These are phyloP conservation scores for Coniochaeta sp. DNA, from an alignment of 2,329 filamentous ascomycete genomes.

Conservation along the genomic window DNA sequence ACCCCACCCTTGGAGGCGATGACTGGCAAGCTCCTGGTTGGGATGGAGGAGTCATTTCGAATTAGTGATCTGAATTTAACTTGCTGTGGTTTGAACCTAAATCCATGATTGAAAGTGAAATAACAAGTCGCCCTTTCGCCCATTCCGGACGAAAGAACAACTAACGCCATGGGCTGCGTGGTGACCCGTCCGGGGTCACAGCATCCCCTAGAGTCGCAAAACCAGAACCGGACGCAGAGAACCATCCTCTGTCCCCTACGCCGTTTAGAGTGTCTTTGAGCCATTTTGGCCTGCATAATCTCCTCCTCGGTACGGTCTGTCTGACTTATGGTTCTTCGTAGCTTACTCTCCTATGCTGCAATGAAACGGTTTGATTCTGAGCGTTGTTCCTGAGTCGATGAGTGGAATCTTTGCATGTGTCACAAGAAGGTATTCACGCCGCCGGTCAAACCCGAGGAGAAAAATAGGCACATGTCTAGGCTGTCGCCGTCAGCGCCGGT, in stretches of 20 bases:
- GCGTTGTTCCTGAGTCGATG: no score
- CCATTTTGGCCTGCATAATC: neutral
- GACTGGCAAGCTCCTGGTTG: neutral
- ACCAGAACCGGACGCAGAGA: neutral
- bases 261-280: neutral
- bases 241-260: neutral
- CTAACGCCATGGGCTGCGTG: no score
- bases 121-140: no score
- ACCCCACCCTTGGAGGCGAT: no score
- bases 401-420: no score
- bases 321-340: neutral
- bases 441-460: constrained; percentile 19
- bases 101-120: neutral
- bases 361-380: no score
- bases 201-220: no score
- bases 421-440: constrained; percentile 11
- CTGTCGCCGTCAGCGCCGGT: constrained; percentile 12
- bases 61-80: neutral
- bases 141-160: no score
- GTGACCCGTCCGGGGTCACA: no score
- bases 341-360: neutral
- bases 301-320: neutral
- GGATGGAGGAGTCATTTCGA: neutral
- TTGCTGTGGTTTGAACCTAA: neutral
- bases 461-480: constrained; percentile 22